Evolutionary conservation across 106 monocot genomes (phyloP), one percentile per base, ranked within the genome.

Genomic region (Amphibolis antarctica): DNA sequence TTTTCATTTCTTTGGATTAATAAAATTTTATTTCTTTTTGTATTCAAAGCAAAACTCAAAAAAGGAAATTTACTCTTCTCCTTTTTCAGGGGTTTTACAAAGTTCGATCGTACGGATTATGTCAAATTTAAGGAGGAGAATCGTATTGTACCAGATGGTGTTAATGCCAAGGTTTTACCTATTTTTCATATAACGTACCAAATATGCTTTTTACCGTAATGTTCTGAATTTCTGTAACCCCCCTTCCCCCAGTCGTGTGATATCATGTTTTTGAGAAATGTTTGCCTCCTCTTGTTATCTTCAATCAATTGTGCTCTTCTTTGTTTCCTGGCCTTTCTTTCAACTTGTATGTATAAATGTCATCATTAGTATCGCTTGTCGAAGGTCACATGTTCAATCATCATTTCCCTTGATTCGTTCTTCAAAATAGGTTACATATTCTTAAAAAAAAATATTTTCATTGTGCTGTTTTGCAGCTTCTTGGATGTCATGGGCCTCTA

Each of bases 81-180:
- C 1, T 46, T 17, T 30, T 66, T 66, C 77, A 84, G 84, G 75
- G 75, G 75, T 47, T 75, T 75, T 31, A 75, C 75, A 45, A 75
- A 75, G 42, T 71, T 52, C 44, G 51, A 14, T 46, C 65, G 71
- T 3, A 53, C 63, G 21, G 70, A 71, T 23, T 76, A 76, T 63
- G 10, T 82, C 28, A 79, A 71, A 73, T 81, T 70, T 67, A 86
- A 86, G 77, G 46, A 60, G 17, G 53, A 78, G 59, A 46, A 51
- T 51, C 23, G 67, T 14, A 71, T 72, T 56, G 36, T 68, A 5
- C 61, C 72, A 0, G 71, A 72, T 55, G 77, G 72, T 19, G 77
- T 78, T 25, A 72, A 66, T 57, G 69, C 76, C 19, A 76, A 66
- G 66, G 66, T 66, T 64, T 14, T 44, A 22, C 31, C 24, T 20